Percentiles rank a stretch among this genome's conserved stretches.
Conservation (phyloP, 495 filamentous ascomycete genomes). For the Pseudotulostoma volvatum region DNA sequence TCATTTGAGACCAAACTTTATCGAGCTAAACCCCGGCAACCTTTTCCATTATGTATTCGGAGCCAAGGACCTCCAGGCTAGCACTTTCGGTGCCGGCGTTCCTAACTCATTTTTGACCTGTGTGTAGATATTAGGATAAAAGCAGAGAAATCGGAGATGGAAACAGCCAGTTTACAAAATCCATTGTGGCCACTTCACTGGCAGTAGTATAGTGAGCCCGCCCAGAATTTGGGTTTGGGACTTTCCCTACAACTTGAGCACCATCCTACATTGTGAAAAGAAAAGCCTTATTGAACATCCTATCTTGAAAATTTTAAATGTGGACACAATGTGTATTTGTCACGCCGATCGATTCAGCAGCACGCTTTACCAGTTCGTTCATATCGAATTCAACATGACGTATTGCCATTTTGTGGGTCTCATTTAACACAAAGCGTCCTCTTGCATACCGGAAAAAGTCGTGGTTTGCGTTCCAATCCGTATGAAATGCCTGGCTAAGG, state of each 20-base stretch:
- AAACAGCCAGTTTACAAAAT: conserved; percentile 16
- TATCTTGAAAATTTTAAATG: too few species aligned
- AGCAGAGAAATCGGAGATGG: conserved; percentile 1
- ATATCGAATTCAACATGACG: conserved; percentile 22
- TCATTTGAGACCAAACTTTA: conserved; percentile 11
- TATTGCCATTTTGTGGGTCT: conserved; percentile 18
- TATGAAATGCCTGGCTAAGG: too few species aligned
- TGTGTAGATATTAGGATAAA: conserved; percentile 3
- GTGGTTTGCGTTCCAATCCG: conserved; percentile 19
- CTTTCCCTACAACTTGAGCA: conserved; percentile 18
- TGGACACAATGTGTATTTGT: too few species aligned
- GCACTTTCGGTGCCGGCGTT: conserved; percentile 11
- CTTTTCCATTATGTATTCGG: conserved; percentile 26
- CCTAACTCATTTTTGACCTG: conserved; percentile 9
- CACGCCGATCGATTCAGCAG: conserved; percentile 20
- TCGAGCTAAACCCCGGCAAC: conserved; percentile 11
- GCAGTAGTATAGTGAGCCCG: conserved; percentile 20
- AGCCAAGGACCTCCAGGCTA: conserved; percentile 17
- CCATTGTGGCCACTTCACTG: conserved; percentile 27
- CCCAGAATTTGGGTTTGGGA: conserved; percentile 24
- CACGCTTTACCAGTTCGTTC: conserved; percentile 17
- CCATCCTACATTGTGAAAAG: conserved; percentile 27
- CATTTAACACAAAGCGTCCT: conserved; percentile 22
- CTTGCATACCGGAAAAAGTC: conserved; percentile 21
- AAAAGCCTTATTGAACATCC: conserved; percentile 29